Percentiles rank a stretch among this genome's conserved stretches.
phyloP scores from a whole-genome alignment of 1,139 yeast species.

The Lodderomyces jiufengensis region DNA sequence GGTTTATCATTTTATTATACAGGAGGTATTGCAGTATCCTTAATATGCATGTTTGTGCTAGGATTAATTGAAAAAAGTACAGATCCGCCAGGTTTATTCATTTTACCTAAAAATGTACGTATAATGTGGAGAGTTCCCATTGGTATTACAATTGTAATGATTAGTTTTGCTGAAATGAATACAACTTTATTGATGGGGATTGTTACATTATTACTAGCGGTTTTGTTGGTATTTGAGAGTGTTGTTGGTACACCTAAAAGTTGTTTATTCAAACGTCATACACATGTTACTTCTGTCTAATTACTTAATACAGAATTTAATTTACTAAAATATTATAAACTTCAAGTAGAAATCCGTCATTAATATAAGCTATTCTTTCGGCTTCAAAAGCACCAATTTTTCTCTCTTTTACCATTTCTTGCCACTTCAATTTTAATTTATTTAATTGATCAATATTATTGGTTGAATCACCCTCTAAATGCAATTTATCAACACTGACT shows the following conservation, averaged over 20 bases:
- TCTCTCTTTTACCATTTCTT: slow-evolving; percentile 4
- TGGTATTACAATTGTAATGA: slow-evolving; percentile 36
- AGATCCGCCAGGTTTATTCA: slow-evolving; percentile 30
- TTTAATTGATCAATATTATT: slow-evolving; percentile 1
- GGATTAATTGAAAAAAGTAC: slow-evolving; percentile 38
- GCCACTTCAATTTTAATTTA: slow-evolving; percentile 6
- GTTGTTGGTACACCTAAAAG: slow-evolving; percentile 26
- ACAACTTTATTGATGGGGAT: slow-evolving; percentile 45
- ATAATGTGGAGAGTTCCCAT: slow-evolving; percentile 38
- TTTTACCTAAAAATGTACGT: slow-evolving; percentile 35
- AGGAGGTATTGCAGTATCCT: slow-evolving; percentile 45
- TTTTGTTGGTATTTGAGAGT: slow-evolving; percentile 35
- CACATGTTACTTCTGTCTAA: no score
- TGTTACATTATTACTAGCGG: slow-evolving; percentile 28
- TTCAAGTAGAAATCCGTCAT: slow-evolving; percentile 23
- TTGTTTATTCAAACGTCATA: slow-evolving; percentile 8
- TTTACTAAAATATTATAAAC: slow-evolving; percentile 2
- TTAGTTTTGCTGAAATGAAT: slow-evolving; percentile 44
- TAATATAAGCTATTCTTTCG: slow-evolving; percentile 24
- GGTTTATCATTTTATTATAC: slow-evolving; percentile 47
- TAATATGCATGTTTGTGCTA: slow-evolving; percentile 31
- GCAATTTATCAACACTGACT: slow-evolving; percentile 10
- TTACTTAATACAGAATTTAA: not conserved
- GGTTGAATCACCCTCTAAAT: not conserved
- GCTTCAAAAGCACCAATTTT: slow-evolving; percentile 13